Conservation (phyloP, 1,284 basidiomycete species). For the Puccinia novopanici region DNA sequence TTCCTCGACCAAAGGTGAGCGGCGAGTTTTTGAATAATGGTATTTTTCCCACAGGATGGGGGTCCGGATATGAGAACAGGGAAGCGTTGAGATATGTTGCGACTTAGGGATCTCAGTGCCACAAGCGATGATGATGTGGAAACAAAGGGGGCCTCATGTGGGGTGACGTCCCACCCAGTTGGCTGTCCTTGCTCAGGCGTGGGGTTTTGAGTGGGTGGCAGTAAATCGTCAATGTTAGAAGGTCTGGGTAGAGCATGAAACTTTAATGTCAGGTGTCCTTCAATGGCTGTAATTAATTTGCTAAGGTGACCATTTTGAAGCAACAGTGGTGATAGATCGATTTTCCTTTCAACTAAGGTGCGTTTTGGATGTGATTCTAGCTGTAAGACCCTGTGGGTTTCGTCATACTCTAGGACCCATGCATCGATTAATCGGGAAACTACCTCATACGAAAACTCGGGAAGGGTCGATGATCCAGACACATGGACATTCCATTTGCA, state of each 20-base stretch:
- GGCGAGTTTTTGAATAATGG: constrained; percentile 77
- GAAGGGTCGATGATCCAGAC: neutral
- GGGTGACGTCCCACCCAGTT: neutral
- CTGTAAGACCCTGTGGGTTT: constrained; percentile 19
- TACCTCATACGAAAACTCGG: constrained; percentile 31
- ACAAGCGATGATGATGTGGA: constrained; percentile 32
- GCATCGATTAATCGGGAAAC: constrained; percentile 41
- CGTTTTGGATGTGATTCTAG: neutral
- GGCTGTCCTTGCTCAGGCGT: neutral
- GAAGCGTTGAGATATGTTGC: constrained; percentile 56
- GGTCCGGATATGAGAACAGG: constrained; percentile 84
- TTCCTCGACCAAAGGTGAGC: constrained; percentile 62
- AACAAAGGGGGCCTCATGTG: constrained; percentile 16
- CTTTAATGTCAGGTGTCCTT: constrained; percentile 27
- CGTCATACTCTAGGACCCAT: constrained; percentile 44
- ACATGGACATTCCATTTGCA: constrained; percentile 32
- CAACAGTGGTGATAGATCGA: constrained; percentile 1
- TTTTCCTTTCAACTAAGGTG: neutral
- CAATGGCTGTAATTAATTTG: constrained; percentile 18
- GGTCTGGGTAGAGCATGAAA: constrained; percentile 28
- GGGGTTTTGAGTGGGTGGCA: neutral
- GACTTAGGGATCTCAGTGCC: constrained; percentile 34
- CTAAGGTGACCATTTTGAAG: constrained; percentile 24
- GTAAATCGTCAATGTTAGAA: neutral
- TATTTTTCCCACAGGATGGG: constrained; percentile 72